Evolutionary conservation across 768 basidiomycete species (phyloP).

Genomic region (Neoboletus subvelutipes): DNA sequence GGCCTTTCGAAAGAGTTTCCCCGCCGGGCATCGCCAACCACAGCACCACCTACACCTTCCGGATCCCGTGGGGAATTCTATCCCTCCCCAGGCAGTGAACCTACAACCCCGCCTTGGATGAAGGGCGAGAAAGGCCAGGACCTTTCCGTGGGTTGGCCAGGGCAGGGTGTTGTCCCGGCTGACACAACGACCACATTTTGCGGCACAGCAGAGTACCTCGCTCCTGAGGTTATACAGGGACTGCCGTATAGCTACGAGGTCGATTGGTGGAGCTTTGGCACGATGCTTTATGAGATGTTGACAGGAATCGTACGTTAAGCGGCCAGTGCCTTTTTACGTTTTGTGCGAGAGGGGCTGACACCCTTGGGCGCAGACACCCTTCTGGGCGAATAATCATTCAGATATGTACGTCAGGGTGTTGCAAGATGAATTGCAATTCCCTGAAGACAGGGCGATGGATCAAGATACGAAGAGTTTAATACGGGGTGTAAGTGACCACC

Average conservation of each 20-base stretch:
- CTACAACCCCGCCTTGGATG: slow-evolving; percentile 78
- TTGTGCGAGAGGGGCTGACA: slow-evolving; percentile 17
- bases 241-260: slow-evolving; percentile 89
- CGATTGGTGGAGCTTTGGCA: slow-evolving; percentile 98
- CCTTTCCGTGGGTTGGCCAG: slow-evolving; percentile 56
- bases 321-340: slow-evolving; percentile 11
- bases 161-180: slow-evolving; percentile 43
- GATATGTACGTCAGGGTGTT: slow-evolving; percentile 94
- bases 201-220: slow-evolving; percentile 95
- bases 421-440: slow-evolving; percentile 87
- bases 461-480: slow-evolving; percentile 94
- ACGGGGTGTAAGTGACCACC: slow-evolving; percentile 70
- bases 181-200: slow-evolving; percentile 88
- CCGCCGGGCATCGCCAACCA: slow-evolving; percentile 43
- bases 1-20: slow-evolving; percentile 92
- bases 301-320: slow-evolving; percentile 74
- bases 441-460: slow-evolving; percentile 89
- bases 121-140: slow-evolving; percentile 58
- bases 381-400: slow-evolving; percentile 89
- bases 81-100: slow-evolving; percentile 40
- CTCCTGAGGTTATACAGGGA: slow-evolving; percentile 95
- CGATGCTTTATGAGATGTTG: slow-evolving; percentile 97
- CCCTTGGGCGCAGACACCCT: slow-evolving; percentile 64
- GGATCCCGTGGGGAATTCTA: slow-evolving; percentile 54
- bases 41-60: slow-evolving; percentile 59